Evolutionary conservation across 2,329 filamentous ascomycete species (phyloP).

Genomic region (Pyricularia sp.): DNA sequence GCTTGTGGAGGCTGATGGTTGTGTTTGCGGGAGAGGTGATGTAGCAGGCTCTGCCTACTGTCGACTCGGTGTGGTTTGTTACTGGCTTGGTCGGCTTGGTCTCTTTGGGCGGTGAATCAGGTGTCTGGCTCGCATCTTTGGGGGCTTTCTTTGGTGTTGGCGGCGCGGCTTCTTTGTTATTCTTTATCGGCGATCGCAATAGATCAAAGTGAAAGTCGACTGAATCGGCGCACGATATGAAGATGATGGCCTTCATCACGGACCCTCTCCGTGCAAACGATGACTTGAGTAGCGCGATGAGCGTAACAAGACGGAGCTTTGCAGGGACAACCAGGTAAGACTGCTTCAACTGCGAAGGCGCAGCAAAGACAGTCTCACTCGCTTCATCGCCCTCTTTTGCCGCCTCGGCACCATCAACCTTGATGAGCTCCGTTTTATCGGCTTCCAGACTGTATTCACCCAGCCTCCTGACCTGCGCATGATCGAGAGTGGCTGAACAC

Average conservation of each 20-base stretch:
- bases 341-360: constrained; percentile 89
- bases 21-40: constrained; percentile 69
- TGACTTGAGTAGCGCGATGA: constrained; percentile 75
- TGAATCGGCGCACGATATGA: constrained; percentile 93
- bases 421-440: background rate
- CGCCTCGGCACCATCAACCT: constrained; percentile 39
- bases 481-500: constrained; percentile 86
- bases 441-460: constrained; percentile 85
- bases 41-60: constrained; percentile 59
- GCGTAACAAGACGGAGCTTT: constrained; percentile 81
- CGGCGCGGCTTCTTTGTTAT: constrained; percentile 9
- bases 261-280: constrained; percentile 82
- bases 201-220: constrained; percentile 95
- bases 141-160: constrained; percentile 8
- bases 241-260: constrained; percentile 94
- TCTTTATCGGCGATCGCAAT: constrained; percentile 38
- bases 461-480: constrained; percentile 89
- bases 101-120: constrained; percentile 8
- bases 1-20: constrained; percentile 66
- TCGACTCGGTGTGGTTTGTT: constrained; percentile 38
- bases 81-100: constrained; percentile 7
- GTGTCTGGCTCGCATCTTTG: constrained; percentile 14
- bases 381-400: constrained; percentile 8
- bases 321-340: constrained; percentile 79
- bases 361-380: constrained; percentile 57